Evolutionary conservation across 2,329 filamentous ascomycete species (phyloP), one percentile per base, ranked within the genome.

Genomic region (Lasiodiplodia sp.): DNA sequence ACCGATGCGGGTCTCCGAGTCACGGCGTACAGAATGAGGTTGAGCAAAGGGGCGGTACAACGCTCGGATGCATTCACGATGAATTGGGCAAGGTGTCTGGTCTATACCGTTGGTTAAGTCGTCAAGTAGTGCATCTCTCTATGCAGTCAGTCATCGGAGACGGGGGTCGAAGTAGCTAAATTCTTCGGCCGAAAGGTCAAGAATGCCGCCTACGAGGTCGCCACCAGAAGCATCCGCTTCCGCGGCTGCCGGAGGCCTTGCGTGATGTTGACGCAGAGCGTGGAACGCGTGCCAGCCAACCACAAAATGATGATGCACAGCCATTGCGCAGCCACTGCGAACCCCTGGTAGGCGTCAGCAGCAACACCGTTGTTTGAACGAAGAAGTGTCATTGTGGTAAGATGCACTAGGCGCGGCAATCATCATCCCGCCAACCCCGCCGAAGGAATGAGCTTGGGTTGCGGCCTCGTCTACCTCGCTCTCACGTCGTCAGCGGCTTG

Each of bases 221-320:
- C 31, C 31, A 37, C 31, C 55, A 31, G 55, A 34, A 34, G 31
- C 31, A 34, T 34, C 31, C 31, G 31, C 31, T 58, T 28, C 55
- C 55, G 55, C 55, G 37, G 55, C 55, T 58, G 55, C 21, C 55
- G 34, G 55, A 25, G 55, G 55, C 55, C 55, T 58, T 58, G 55
- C 31, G 34, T 8, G 21, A 21, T 34, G 34, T 11, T 6, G 21
- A 58, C 10, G 55, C 55, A 23, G 55, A 28, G 25, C 18, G 52
- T 28, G 23, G 52, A 34, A 31, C 8, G 52, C n/a, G 18, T 16
- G n/a, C 53, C 28, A 3, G 18, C n/a, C n/a, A 23, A 23, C 18
- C 21, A n/a, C 34, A 7, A 25, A 11, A 40, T 18, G 25, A 53
- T 53, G 23, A 47, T 47, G 28, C 52, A 56, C 52, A 34, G 52